phyloP scores from a whole-genome alignment of 768 basidiomycete species.

The Suillus clintonianus region DNA sequence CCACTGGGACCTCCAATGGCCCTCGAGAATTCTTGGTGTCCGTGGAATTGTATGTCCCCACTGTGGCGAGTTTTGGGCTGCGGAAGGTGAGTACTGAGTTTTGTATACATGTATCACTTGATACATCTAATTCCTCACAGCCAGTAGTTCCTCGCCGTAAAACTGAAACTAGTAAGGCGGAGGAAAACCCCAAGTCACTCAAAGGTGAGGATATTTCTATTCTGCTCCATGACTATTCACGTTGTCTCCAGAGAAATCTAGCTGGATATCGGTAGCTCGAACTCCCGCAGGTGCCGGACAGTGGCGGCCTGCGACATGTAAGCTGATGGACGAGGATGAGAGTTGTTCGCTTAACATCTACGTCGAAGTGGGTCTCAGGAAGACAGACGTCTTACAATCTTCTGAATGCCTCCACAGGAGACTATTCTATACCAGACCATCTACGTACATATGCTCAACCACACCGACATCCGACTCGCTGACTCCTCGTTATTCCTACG shows the following conservation, averaged over 20 bases:
- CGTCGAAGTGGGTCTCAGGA: slow-evolving; percentile 55
- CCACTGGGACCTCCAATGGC: slow-evolving; percentile 10
- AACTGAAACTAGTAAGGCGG: slow-evolving; percentile 51
- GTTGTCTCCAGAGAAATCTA: slow-evolving; percentile 59
- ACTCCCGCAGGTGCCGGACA: slow-evolving; percentile 53
- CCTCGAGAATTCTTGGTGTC: slow-evolving; percentile 59
- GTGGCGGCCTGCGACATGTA: slow-evolving; percentile 77
- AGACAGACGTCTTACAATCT: neutral
- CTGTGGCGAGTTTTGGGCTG: slow-evolving; percentile 47
- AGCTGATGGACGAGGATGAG: slow-evolving; percentile 65
- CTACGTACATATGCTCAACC: slow-evolving; percentile 68
- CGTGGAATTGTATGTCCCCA: slow-evolving; percentile 63
- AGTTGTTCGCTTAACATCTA: slow-evolving; percentile 73
- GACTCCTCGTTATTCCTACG: slow-evolving; percentile 78
- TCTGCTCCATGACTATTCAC: slow-evolving; percentile 3
- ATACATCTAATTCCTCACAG: slow-evolving; percentile 26
- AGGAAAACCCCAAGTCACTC: slow-evolving; percentile 52
- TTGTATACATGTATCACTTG: slow-evolving; percentile 2
- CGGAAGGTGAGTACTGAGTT: slow-evolving; percentile 52
- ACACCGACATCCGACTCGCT: slow-evolving; percentile 78
- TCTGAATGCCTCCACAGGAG: slow-evolving; percentile 48
- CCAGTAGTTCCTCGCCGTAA: slow-evolving; percentile 53
- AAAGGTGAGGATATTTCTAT: slow-evolving; percentile 48
- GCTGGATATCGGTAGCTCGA: slow-evolving; percentile 65
- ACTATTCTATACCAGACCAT: slow-evolving; percentile 73